A percentile compares a stretch with the other conserved stretches of the same genome.
Conservation (phyloP, 176 grass and related monocot genomes). For the Lolium rigidum region DNA sequence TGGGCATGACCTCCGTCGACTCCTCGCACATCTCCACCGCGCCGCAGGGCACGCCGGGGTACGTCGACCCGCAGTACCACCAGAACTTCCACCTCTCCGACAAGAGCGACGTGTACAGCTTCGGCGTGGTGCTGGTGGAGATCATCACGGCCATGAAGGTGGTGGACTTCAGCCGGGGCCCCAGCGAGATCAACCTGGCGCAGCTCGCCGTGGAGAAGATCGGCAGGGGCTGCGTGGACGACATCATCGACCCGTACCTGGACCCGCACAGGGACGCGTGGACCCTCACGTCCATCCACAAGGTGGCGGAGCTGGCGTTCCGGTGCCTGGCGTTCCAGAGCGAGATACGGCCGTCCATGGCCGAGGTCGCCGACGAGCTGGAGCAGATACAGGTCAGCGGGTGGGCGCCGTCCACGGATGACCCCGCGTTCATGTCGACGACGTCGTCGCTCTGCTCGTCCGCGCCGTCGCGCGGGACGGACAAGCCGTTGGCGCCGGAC, state of each 20-base stretch:
- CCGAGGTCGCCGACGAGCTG: constrained; percentile 63
- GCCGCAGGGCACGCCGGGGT: constrained; percentile 84
- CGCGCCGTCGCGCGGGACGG: constrained; percentile 47
- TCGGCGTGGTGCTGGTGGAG: constrained; percentile 82
- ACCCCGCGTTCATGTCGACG: constrained; percentile 60
- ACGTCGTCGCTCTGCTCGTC: constrained; percentile 69
- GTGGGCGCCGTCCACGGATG: constrained; percentile 56
- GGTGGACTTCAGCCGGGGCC: constrained; percentile 43
- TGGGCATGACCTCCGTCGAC: constrained; percentile 46
- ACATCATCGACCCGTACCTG: constrained; percentile 62
- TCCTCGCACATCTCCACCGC: constrained; percentile 67
- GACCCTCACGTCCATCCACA: constrained; percentile 58
- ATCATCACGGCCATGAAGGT: constrained; percentile 58
- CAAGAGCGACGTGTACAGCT: constrained; percentile 99
- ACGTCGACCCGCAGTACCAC: constrained; percentile 94
- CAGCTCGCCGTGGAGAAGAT: constrained; percentile 61
- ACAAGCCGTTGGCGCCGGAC: constrained; percentile 43
- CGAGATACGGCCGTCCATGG: constrained; percentile 77
- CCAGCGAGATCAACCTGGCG: constrained; percentile 62
- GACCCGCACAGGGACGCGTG: constrained; percentile 60
- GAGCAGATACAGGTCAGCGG: constrained; percentile 65
- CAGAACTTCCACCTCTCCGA: constrained; percentile 94
- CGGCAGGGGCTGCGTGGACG: constrained; percentile 56
- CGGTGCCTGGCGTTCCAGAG: constrained; percentile 75
- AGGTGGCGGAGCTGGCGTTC: constrained; percentile 74